These are phyloP conservation scores for Rhododendron henanense DNA, from an alignment of 148 eudicot genomes.

Conservation along the genomic window DNA sequence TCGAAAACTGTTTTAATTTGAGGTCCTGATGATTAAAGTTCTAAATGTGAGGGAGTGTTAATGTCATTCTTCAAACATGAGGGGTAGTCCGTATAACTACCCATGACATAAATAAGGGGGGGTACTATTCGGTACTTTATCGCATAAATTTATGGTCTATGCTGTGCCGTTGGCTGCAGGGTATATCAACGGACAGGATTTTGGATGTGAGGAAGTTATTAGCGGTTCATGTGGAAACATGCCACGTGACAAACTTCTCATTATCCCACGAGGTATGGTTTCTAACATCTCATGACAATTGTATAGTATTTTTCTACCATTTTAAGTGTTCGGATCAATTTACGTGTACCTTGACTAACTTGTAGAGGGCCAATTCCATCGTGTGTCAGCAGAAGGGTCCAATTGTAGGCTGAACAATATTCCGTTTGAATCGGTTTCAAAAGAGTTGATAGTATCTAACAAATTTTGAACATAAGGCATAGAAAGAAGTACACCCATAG, in stretches of 20 bases:
- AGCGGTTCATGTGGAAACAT: conserved; percentile 78
- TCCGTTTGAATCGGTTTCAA: background rate
- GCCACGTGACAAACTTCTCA: conserved; percentile 83
- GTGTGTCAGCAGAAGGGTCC: background rate
- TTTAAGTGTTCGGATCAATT: background rate
- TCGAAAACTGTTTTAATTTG: too few species aligned
- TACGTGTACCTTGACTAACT: background rate
- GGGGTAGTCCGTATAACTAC: background rate
- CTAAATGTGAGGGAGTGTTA: too few species aligned
- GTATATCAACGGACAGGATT: conserved; percentile 92
- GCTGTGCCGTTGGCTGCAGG: conserved; percentile 36
- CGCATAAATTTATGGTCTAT: background rate
- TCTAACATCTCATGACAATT: background rate
- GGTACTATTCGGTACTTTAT: background rate
- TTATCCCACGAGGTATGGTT: conserved; percentile 75
- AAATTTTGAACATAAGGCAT: background rate
- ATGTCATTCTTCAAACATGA: background rate
- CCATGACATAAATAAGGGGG: background rate
- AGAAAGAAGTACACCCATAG: background rate
- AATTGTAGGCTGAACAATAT: background rate
- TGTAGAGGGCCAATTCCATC: background rate
- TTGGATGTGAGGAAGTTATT: conserved; percentile 77
- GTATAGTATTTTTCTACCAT: background rate
- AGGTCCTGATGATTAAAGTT: too few species aligned
- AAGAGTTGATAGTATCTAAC: background rate